These are phyloP conservation scores for Monosporascus cannonballus DNA, from an alignment of 2,329 filamentous ascomycete species.

Conservation along the genomic window DNA sequence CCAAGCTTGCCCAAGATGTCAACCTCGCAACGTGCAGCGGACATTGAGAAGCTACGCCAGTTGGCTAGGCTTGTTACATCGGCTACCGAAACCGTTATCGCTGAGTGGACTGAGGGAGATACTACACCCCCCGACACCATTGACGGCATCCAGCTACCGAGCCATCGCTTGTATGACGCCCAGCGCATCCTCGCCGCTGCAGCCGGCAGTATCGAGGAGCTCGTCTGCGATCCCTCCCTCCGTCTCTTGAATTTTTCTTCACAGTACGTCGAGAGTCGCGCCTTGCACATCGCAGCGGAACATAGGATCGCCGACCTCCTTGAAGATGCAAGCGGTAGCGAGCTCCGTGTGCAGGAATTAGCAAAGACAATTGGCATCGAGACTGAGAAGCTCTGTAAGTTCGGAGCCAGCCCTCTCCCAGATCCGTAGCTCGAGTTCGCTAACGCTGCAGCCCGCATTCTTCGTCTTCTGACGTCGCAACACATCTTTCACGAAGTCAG, in stretches of 20 bases:
- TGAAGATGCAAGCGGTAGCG: background rate
- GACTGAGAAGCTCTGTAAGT: background rate
- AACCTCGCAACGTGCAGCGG: no score
- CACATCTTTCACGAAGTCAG: background rate
- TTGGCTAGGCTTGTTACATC: no score
- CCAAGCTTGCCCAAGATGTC: no score
- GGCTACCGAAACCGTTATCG: no score
- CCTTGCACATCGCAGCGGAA: constrained; percentile 1
- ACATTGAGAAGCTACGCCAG: no score
- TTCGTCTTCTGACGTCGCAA: background rate
- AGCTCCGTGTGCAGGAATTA: background rate
- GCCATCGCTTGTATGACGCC: background rate
- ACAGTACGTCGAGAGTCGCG: background rate
- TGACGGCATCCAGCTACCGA: background rate
- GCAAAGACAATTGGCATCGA: background rate
- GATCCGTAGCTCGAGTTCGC: no score
- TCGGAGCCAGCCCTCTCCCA: background rate
- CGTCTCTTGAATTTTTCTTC: background rate
- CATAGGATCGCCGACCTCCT: background rate
- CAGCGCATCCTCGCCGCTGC: background rate
- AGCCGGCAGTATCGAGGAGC: background rate
- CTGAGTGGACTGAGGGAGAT: no score
- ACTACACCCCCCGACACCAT: background rate
- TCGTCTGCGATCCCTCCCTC: background rate
- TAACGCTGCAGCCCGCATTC: background rate